Evolutionary conservation across 768 basidiomycete species (phyloP), one percentile per base, ranked within the genome.

Genomic region (Tulasnella sp.): DNA sequence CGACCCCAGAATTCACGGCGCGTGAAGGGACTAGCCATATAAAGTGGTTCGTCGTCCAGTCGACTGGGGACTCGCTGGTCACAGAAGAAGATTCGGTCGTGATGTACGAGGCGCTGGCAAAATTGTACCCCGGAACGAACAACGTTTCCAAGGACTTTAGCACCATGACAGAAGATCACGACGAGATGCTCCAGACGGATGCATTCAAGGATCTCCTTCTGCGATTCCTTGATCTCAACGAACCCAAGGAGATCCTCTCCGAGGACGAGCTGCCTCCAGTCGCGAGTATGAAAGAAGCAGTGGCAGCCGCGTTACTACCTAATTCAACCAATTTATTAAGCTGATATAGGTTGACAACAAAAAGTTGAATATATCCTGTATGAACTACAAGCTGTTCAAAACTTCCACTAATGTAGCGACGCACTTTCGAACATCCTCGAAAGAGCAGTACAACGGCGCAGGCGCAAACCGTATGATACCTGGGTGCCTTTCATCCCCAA

Each of bases 401-500:
- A 77, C 83, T 76, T 88, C 84, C 72, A 94, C 90, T 34, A 98
- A 81, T 76, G 86, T 87, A 77, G 82, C 82, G 17, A 87, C 93
- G 14, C 91, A 93, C 74, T 86, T 84, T 80, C 92, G 87, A 78
- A 92, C 92, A 79, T 99, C 97, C 79, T 85, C 83, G 79, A 90
- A 85, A 15, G 91, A 91, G 82, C 92, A 97, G 83, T 98, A 99
- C 81, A 99, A 84, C 40, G 96, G 92, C 19, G 87, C 86, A 68
- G 96, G 96, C 78, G 94, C 88, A 67, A 99, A 84, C 12, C 97
- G 88, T 79, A 99, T 96, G 71, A 99, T 94, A 81, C 94, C 92
- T 36, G 97, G 97, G 80, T 90, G 85, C 80, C 97, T 85, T 83
- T 97, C 93, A 83, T 99, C 97, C 12, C 94, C 96, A 72, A 97